A percentile compares a stretch with the other conserved stretches of the same genome.
Evolutionary conservation across 164 flowering plant genomes (phyloP).

Genomic region (Cinnamomum micranthum): DNA sequence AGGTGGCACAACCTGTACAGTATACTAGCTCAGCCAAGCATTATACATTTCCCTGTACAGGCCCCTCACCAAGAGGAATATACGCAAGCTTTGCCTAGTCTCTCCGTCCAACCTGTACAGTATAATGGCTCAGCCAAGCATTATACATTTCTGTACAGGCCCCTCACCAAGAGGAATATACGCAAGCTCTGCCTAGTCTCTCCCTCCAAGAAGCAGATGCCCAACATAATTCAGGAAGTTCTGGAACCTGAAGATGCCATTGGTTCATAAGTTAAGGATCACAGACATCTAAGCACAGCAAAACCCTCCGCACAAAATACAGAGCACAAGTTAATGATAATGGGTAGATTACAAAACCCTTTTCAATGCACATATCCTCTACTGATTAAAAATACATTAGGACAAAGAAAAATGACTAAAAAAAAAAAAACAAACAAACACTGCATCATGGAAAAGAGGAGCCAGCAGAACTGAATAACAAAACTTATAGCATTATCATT

Average conservation of each 20-base stretch:
- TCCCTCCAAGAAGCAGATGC: neutral
- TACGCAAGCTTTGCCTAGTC: neutral
- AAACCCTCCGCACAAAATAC: no score
- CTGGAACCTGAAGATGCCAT: neutral
- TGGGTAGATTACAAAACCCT: neutral
- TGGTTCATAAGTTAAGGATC: no score
- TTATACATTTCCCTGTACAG: no score
- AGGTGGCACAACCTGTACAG: no score
- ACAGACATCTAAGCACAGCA: neutral
- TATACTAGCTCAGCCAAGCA: no score
- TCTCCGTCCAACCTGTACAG: neutral
- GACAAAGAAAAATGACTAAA: neutral
- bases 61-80: neutral
- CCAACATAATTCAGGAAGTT: neutral
- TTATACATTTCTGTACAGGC: no score
- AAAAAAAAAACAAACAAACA: no score
- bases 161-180: no score
- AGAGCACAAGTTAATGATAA: neutral
- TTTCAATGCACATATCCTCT: neutral
- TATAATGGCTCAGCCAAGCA: no score
- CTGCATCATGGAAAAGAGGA: neutral
- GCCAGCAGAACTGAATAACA: neutral
- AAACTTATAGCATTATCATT: neutral
- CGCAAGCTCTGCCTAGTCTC: neutral
- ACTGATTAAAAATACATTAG: no score